Evolutionary conservation across 2,329 filamentous ascomycete genomes (phyloP).

Genomic region (Botrytis fabae): DNA sequence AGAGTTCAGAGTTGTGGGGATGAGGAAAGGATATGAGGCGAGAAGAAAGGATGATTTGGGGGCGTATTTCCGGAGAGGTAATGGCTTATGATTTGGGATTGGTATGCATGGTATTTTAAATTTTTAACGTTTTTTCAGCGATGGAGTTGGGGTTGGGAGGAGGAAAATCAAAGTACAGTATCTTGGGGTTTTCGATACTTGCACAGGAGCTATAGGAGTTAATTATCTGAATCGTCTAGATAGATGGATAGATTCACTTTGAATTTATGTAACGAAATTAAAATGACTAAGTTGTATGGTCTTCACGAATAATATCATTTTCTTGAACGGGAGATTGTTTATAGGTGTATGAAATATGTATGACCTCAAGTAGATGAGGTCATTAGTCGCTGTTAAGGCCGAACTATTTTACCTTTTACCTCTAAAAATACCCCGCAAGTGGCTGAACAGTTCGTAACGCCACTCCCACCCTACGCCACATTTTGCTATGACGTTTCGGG

Average conservation of each 20-base stretch:
- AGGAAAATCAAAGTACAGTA: neutral
- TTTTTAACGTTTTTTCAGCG: neutral
- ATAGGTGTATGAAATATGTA: neutral
- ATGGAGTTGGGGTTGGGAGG: neutral
- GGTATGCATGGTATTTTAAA: neutral
- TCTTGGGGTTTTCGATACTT: neutral
- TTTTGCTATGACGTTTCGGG: slow-evolving; percentile 14
- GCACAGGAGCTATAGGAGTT: neutral
- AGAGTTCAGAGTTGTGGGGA: slow-evolving; percentile 53
- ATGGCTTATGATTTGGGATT: neutral
- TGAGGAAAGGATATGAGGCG: slow-evolving; percentile 60
- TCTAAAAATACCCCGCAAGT: neutral
- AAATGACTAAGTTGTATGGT: neutral
- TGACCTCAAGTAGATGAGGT: neutral
- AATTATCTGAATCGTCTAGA: neutral
- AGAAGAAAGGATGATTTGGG: slow-evolving; percentile 65
- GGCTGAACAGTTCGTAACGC: neutral
- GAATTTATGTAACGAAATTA: neutral
- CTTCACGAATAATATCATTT: neutral
- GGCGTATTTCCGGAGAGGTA: neutral
- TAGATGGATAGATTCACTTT: neutral
- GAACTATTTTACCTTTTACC: neutral
- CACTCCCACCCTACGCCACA: neutral
- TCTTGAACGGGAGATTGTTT: neutral
- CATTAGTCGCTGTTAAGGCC: neutral